phyloP scores from a whole-genome alignment of 208 protist genomes.

The Zelonia costaricensis region DNA sequence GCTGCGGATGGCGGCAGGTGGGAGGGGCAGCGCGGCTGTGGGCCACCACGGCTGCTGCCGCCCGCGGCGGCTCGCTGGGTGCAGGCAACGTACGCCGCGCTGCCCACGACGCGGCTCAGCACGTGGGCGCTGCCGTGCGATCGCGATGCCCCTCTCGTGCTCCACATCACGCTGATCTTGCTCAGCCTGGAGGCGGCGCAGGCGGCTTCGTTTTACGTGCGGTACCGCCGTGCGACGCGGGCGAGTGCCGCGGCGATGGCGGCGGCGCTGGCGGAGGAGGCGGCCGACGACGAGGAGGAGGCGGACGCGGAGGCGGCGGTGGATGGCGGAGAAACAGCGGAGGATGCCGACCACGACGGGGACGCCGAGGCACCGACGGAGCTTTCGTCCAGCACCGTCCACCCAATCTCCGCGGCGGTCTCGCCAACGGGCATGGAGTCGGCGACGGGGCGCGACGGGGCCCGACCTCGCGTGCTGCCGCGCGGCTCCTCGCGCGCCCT shows the following conservation, averaged over 20 bases:
- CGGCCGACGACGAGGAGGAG: conserved; percentile 2
- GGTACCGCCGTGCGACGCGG: conserved; percentile 12
- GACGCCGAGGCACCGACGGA: conserved; percentile 2
- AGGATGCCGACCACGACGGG: conserved; percentile 3
- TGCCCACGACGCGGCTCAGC: conserved; percentile 22
- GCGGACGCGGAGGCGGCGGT: conserved; percentile 1
- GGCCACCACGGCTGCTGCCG: neutral
- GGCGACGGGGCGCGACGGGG: too few species aligned
- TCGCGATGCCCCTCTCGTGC: conserved; percentile 20
- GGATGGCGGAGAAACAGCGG: neutral
- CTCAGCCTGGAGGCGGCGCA: conserved; percentile 13
- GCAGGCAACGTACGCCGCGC: conserved; percentile 7
- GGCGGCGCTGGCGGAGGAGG: neutral
- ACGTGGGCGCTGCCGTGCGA: conserved; percentile 13
- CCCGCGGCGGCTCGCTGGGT: neutral
- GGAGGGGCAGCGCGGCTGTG: too few species aligned
- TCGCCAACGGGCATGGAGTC: conserved; percentile 1
- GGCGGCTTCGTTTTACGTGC: conserved; percentile 18
- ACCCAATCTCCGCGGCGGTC: neutral
- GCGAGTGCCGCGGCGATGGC: conserved; percentile 3
- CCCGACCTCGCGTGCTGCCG: conserved; percentile 15
- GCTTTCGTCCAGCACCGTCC: neutral
- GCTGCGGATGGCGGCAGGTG: neutral
- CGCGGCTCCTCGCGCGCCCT: conserved; percentile 18
- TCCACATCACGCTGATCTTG: conserved; percentile 27